Evolutionary conservation across 148 eudicot species (phyloP).

Genomic region (Bassia scoparia): DNA sequence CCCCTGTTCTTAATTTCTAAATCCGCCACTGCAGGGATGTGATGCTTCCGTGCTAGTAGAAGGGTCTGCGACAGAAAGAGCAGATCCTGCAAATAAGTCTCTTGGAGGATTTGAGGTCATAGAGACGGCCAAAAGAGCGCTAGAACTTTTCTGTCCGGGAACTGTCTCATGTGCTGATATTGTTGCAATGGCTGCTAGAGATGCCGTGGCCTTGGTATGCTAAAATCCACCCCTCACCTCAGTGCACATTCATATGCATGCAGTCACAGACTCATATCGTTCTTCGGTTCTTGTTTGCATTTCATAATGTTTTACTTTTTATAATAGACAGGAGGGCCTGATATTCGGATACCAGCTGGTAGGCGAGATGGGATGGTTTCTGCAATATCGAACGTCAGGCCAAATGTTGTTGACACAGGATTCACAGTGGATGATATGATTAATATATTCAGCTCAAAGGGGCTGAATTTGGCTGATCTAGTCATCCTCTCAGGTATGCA

Average conservation of each 20-base stretch:
- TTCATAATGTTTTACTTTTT: not conserved
- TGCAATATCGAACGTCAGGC: constrained; percentile 51
- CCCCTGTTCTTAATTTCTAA: not conserved
- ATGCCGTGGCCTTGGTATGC: constrained; percentile 57
- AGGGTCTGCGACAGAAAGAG: constrained; percentile 55
- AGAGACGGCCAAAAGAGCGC: constrained; percentile 50
- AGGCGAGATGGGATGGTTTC: constrained; percentile 66
- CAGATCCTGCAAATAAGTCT: constrained; percentile 65
- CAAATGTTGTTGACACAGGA: constrained; percentile 63
- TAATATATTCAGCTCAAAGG: constrained; percentile 47
- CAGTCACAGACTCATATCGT: not conserved
- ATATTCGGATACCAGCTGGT: constrained; percentile 50
- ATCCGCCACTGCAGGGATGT: constrained; percentile 49
- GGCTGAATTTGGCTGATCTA: constrained; percentile 54
- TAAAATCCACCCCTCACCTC: not conserved
- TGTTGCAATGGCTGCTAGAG: constrained; percentile 68
- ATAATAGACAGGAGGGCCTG: constrained; percentile 62
- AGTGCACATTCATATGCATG: not conserved
- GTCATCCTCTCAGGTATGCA: constrained; percentile 66
- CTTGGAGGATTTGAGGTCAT: constrained; percentile 67
- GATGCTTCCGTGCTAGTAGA: constrained; percentile 64
- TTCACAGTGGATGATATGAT: constrained; percentile 61
- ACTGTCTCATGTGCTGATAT: constrained; percentile 78
- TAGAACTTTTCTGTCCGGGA: constrained; percentile 58
- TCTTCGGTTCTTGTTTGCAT: not conserved